Percentiles rank a stretch among this genome's conserved stretches.
Conservation (phyloP, 75 land plant genomes). For the Isoetes taiwanensis region DNA sequence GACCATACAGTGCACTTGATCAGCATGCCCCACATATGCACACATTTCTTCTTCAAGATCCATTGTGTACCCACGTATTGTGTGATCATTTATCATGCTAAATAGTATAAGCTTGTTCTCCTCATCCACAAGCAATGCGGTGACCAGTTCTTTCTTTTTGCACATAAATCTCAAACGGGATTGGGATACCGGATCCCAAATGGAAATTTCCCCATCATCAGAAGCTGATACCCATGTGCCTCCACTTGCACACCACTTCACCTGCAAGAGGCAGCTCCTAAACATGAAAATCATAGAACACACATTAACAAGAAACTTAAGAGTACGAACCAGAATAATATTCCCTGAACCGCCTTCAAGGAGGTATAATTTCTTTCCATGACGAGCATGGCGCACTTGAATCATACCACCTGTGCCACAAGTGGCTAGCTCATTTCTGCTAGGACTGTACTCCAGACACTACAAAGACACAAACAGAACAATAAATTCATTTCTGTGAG, state of each 20-base stretch:
- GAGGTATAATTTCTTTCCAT: conserved; percentile 6
- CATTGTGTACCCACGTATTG: conserved; percentile 7
- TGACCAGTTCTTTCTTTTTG: conserved; percentile 13
- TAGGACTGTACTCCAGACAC: conserved; percentile 10
- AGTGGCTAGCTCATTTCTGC: conserved; percentile 16
- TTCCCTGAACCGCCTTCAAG: background rate
- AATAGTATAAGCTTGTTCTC: conserved; percentile 10
- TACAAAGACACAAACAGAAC: conserved; percentile 1
- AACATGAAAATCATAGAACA: background rate
- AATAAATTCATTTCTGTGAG: background rate
- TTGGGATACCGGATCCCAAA: conserved; percentile 16
- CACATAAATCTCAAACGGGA: background rate
- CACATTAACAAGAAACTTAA: too few species aligned
- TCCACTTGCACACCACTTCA: conserved; percentile 17
- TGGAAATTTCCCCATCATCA: conserved; percentile 12
- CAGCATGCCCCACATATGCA: conserved; percentile 17
- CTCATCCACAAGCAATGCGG: conserved; percentile 18
- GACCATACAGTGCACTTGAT: conserved; percentile 17
- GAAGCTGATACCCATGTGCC: conserved; percentile 18
- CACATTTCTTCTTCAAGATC: conserved; percentile 15
- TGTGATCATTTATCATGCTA: conserved; percentile 10
- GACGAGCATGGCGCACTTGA: background rate
- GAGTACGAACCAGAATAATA: background rate
- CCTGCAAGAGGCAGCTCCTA: background rate
- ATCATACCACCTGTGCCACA: conserved; percentile 12